Base-by-base conservation (phyloP, 108 stramenopile genomes). In the Hondaea fermentalgiana region DNA sequence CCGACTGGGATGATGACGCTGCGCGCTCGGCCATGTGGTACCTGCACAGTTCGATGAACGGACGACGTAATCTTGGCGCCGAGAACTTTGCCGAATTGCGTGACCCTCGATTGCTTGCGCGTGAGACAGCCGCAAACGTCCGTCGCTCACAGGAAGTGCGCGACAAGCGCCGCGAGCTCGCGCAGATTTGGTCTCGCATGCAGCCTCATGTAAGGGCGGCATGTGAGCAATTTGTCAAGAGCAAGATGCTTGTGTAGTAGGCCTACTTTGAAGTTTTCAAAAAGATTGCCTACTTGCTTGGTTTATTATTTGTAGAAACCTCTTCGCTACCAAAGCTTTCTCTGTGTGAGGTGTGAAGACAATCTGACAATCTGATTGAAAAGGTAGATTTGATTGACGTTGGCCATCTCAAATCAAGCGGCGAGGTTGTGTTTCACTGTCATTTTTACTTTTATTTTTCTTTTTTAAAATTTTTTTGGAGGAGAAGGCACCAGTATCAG, bases 1-100 rank as follows among this genome's bases (percentile, higher is more conserved):
- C 76, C 25, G 64, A 23, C 42, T 28, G 35, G 42, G 2, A 35
- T 23, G 49, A 47, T 2, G 23, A 83, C 6, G 51, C 25, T 53
- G n/a, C 28, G n/a, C 76, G 76, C 0, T 6, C 6, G 12, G 76
- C 76, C 19, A 83, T 83, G 76, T 83, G 76, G 76, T 83, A 25
- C 25, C 51, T 83, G 45, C 76, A 83, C 76, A 83, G 76, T 45
- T 83, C 76, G 10, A 83, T 53, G 43, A 83, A 83, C 51, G 76
- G 45, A 12, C 45, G 76, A 12, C 49, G 51, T 6, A n/a, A 23
- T 1, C 45, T 83, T 8, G 51, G 76, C 2, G 10, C 10, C 12
- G 28, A 21, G 12, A 45, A 83, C 76, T 83, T 53, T 83, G 76
- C 23, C 19, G n/a, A 47, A 6, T 12, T 83, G 51, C 76, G 76